Conservation (phyloP, 2,329 filamentous ascomycete species). For the Trichoderma pleuroti region DNA sequence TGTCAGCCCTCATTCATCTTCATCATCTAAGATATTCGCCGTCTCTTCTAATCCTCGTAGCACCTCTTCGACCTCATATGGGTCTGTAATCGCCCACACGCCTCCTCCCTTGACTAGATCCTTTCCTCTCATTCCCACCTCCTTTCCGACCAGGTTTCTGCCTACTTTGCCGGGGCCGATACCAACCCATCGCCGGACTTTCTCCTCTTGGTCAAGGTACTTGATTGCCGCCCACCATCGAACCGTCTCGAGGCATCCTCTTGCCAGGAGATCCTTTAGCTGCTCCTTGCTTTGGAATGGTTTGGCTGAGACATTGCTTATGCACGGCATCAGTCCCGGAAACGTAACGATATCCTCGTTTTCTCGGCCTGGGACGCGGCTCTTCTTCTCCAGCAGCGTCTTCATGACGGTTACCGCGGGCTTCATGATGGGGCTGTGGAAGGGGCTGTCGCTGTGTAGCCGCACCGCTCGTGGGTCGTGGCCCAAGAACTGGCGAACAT, state of each 20-base stretch:
- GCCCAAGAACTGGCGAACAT: constrained; percentile 83
- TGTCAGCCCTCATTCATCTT: constrained; percentile 35
- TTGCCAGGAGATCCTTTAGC: constrained; percentile 72
- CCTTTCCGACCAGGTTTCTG: constrained; percentile 88
- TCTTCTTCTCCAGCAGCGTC: constrained; percentile 59
- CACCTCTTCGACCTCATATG: constrained; percentile 69
- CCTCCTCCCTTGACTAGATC: constrained; percentile 82
- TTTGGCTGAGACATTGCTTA: constrained; percentile 80
- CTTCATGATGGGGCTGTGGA: constrained; percentile 88
- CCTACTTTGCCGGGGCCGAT: constrained; percentile 94
- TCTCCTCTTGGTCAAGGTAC: constrained; percentile 79
- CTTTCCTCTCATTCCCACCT: constrained; percentile 79
- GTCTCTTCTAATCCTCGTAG: constrained; percentile 64
- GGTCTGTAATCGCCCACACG: constrained; percentile 87
- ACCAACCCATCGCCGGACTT: constrained; percentile 81
- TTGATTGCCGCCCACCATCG: constrained; percentile 92
- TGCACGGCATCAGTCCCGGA: constrained; percentile 69
- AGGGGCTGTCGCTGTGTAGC: constrained; percentile 82
- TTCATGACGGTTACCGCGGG: constrained; percentile 75
- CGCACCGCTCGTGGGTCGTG: constrained; percentile 87
- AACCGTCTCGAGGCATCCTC: constrained; percentile 87
- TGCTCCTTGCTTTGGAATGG: constrained; percentile 72
- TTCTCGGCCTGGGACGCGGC: constrained; percentile 50
- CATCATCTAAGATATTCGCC: constrained; percentile 49
- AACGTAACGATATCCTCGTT: constrained; percentile 67